A percentile compares a stretch with the other conserved stretches of the same genome.
Conservation (phyloP, 2,329 filamentous ascomycete species). For the Huntiella abstrusa region DNA sequence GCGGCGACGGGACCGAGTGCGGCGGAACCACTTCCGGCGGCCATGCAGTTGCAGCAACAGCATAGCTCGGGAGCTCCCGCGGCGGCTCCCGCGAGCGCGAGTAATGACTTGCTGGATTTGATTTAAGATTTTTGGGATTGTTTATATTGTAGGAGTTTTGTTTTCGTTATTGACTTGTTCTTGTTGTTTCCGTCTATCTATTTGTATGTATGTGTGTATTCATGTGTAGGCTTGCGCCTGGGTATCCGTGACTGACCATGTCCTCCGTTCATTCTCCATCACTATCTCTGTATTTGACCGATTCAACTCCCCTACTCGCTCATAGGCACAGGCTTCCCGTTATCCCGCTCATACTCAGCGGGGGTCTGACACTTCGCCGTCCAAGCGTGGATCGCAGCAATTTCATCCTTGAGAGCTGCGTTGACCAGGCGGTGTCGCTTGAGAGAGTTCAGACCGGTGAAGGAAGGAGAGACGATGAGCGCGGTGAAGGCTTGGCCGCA, state of each 20-base stretch:
- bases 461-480: slow-evolving; percentile 44
- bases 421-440: slow-evolving; percentile 80
- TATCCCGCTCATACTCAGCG: slow-evolving; percentile 64
- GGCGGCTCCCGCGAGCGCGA: slow-evolving; percentile 20
- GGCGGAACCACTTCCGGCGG: slow-evolving; percentile 45
- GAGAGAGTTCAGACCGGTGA: slow-evolving; percentile 54
- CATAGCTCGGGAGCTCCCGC: slow-evolving; percentile 13
- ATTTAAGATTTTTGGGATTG: slow-evolving; percentile 16
- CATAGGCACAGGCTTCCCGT: slow-evolving; percentile 14
- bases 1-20: slow-evolving; percentile 20
- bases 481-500: slow-evolving; percentile 43
- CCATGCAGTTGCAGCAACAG: slow-evolving; percentile 32
- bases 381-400: slow-evolving; percentile 85
- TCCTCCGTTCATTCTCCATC: neutral
- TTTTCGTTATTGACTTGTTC: neutral
- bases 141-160: neutral
- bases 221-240: slow-evolving; percentile 1
- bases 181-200: neutral
- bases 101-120: slow-evolving; percentile 31
- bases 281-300: slow-evolving; percentile 23
- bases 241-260: slow-evolving; percentile 1
- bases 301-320: slow-evolving; percentile 7
- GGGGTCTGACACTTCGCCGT: slow-evolving; percentile 85
- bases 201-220: slow-evolving; percentile 1
- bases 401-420: slow-evolving; percentile 63